Conservation (phyloP, 106 monocot genomes). For the Acorus calamus region DNA sequence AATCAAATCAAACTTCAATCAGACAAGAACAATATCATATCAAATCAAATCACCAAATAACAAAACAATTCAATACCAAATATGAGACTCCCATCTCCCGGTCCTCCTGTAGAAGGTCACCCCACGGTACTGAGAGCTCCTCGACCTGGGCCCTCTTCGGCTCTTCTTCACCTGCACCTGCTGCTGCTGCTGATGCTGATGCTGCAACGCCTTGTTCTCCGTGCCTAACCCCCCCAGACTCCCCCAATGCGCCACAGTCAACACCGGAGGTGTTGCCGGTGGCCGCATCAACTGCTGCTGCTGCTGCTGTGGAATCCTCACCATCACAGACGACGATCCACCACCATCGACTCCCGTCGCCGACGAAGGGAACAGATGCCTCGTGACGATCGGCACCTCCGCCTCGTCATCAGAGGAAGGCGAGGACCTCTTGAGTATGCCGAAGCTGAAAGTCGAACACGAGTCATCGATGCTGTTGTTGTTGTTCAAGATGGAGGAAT, state of each 20-base stretch:
- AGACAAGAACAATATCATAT: neutral
- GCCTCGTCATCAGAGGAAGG: neutral
- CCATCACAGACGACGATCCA: neutral
- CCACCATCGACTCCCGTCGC: neutral
- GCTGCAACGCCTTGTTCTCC: constrained; percentile 12
- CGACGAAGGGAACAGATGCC: constrained; percentile 21
- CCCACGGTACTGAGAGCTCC: constrained; percentile 79
- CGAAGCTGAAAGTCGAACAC: constrained; percentile 43
- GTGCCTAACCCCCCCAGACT: constrained; percentile 25
- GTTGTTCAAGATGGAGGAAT: constrained; percentile 61
- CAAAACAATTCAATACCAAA: constrained; percentile 31
- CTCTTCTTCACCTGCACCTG: constrained; percentile 68
- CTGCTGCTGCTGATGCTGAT: constrained; percentile 12
- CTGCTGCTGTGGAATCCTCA: neutral
- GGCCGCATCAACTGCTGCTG: neutral
- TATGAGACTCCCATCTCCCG: constrained; percentile 88
- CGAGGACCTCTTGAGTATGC: constrained; percentile 28
- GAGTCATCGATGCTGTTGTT: constrained; percentile 38
- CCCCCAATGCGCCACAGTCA: constrained; percentile 17
- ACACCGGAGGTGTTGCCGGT: constrained; percentile 6
- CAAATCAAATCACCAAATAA: constrained; percentile 3
- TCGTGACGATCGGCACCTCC: constrained; percentile 11
- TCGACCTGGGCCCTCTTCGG: constrained; percentile 62
- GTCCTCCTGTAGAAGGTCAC: constrained; percentile 84
- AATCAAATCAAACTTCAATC: neutral